Evolutionary conservation across 305 asterid genomes (phyloP).

Genomic region (Monarda citriodora): DNA sequence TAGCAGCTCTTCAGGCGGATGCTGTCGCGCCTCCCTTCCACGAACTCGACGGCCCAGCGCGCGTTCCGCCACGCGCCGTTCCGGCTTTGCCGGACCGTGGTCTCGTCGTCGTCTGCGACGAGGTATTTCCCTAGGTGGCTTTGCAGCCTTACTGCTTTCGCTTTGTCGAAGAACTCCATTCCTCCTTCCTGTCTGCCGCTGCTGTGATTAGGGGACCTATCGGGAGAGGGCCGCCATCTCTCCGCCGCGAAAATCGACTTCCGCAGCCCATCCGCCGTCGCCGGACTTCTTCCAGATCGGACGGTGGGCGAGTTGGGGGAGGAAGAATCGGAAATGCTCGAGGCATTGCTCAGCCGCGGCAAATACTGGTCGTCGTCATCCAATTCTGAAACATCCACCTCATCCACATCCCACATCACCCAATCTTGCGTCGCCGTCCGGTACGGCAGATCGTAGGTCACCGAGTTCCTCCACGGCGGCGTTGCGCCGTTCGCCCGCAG

Average conservation of each 20-base stretch:
- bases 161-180: conserved; percentile 54
- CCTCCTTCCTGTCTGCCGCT: conserved; percentile 33
- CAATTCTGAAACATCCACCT: conserved; percentile 40
- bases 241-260: conserved; percentile 7
- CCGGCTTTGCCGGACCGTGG: conserved; percentile 59
- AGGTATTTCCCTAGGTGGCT: conserved; percentile 64
- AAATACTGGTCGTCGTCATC: conserved; percentile 28
- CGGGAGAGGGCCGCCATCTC: conserved; percentile 25
- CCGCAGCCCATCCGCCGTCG: conserved; percentile 7
- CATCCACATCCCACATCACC: conserved; percentile 82
- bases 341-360: conserved; percentile 20
- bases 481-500: conserved; percentile 81
- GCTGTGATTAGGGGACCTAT: conserved; percentile 21
- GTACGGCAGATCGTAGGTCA: conserved; percentile 76
- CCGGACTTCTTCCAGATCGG: conserved; percentile 4
- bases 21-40: conserved; percentile 35
- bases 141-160: conserved; percentile 54
- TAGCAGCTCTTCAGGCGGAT: conserved; percentile 57
- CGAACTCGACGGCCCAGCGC: conserved; percentile 55
- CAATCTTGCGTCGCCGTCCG: conserved; percentile 84
- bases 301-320: conserved; percentile 26
- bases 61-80: conserved; percentile 47
- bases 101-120: conserved; percentile 60
- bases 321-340: conserved; percentile 44
- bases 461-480: conserved; percentile 86